phyloP scores from a whole-genome alignment of 2,329 filamentous ascomycete genomes.

The Epichloe brachyelytri region DNA sequence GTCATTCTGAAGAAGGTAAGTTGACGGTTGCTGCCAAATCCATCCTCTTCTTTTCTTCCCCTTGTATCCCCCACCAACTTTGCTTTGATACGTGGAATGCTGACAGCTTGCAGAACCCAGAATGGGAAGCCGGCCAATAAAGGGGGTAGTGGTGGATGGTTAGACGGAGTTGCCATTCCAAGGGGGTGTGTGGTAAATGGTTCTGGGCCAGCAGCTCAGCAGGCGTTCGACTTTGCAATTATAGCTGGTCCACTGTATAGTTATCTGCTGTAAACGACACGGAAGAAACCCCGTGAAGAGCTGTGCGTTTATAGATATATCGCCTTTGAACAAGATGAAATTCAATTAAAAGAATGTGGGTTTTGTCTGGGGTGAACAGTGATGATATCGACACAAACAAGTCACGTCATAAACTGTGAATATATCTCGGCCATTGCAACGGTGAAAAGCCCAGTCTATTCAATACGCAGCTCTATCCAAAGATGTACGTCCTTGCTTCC shows the following conservation, averaged over 20 bases:
- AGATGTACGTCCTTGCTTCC: background rate
- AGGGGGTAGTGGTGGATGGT: constrained; percentile 3
- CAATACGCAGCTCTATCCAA: background rate
- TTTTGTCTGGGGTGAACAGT: no score
- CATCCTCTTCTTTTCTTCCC: background rate
- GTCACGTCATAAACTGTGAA: background rate
- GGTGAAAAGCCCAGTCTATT: background rate
- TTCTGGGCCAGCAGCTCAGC: constrained; percentile 2
- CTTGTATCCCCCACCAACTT: no score
- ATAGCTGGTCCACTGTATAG: constrained; percentile 18
- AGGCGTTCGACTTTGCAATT: background rate
- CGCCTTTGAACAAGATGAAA: background rate
- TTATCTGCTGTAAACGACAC: constrained; percentile 12
- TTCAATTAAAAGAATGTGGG: background rate
- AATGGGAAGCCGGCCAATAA: constrained; percentile 28
- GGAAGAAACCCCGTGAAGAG: background rate
- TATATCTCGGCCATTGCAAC: background rate
- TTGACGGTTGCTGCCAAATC: background rate
- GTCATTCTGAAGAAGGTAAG: constrained; percentile 94
- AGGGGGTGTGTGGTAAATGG: background rate
- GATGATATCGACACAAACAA: no score
- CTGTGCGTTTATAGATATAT: constrained; percentile 16
- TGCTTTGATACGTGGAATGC: background rate
- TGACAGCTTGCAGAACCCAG: constrained; percentile 23
- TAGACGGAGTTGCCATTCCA: background rate